Evolutionary conservation across 257 asterid genomes (phyloP), one percentile per base, ranked within the genome.

Genomic region (Fraxinus pennsylvanica): DNA sequence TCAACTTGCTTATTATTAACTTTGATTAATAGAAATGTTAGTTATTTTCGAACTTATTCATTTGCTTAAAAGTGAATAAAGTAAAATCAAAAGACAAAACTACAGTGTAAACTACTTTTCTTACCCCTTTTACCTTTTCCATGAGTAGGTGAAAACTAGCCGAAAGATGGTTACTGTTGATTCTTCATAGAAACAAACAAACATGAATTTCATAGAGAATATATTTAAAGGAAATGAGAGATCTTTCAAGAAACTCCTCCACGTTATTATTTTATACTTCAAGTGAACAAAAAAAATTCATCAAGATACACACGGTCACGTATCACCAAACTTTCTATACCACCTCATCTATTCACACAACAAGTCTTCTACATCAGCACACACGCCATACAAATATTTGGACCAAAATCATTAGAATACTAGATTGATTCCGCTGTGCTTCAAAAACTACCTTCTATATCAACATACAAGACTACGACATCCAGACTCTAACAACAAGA

Each of bases 261-360:
- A 27, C n/a, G 13, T 25, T 22, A 59, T 59, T 13, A 59, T 22
- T 59, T 43, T 59, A 59, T 59, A 63, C 69, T 25, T 63, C 35
- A 25, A 25, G 15, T 63, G 19, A 27, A 63, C 69, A 21, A 17
- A 59, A 17, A 9, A 27, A 63, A 63, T 63, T 63, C 33, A 63
- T 63, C 67, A 59, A 59, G 30, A 59, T 59, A 59, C 30, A 63
- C 6, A 25, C 8, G 25, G 6, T 27, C 36, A 63, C 9, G 27
- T 63, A 27, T 63, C 36, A 63, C 69, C 69, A 27, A 22, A 25
- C 36, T 63, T 87, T 79, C 83, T 84, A 78, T 83, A 82, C 80
- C 87, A 76, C 73, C 78, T 83, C 80, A 87, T 78, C 66, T 87
- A 89, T 86, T 91, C 91, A 90, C 93, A 91, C 70, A 78, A 84